Conservation (phyloP, 208 protist genomes). For the Acanthamoeba royreba region DNA sequence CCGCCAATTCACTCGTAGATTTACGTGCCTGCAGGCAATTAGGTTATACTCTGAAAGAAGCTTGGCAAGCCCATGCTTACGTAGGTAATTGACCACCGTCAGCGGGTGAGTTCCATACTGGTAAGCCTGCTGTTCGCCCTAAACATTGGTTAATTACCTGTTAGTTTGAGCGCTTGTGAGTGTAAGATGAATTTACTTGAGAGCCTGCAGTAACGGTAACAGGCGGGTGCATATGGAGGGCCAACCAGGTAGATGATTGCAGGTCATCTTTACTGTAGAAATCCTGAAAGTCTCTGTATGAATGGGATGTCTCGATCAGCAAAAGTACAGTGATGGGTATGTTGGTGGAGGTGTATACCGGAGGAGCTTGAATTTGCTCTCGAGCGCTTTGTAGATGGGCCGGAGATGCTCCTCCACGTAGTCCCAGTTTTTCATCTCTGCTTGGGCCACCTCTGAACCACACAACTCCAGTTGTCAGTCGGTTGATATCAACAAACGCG, state of each 20-base stretch:
- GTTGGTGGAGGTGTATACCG: too few species aligned
- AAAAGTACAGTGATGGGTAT: too few species aligned
- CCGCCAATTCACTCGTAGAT: neutral
- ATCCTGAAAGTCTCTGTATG: neutral
- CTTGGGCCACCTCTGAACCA: neutral
- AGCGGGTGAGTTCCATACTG: neutral
- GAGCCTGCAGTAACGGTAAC: neutral
- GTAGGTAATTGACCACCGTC: neutral
- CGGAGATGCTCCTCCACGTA: neutral
- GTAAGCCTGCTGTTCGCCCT: neutral
- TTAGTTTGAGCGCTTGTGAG: neutral
- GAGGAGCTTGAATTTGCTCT: neutral
- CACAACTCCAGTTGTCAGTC: too few species aligned
- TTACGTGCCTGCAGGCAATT: neutral
- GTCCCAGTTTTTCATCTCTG: neutral
- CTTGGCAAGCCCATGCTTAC: neutral
- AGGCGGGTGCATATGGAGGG: neutral
- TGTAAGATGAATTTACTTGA: neutral
- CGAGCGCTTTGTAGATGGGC: neutral
- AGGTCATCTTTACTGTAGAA: conserved; percentile 34
- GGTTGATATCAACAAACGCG: too few species aligned
- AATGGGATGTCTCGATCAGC: too few species aligned
- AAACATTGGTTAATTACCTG: neutral
- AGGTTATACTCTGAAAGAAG: neutral
- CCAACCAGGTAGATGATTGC: neutral